phyloP scores from a whole-genome alignment of 768 basidiomycete species.

The Suillus spraguei region DNA sequence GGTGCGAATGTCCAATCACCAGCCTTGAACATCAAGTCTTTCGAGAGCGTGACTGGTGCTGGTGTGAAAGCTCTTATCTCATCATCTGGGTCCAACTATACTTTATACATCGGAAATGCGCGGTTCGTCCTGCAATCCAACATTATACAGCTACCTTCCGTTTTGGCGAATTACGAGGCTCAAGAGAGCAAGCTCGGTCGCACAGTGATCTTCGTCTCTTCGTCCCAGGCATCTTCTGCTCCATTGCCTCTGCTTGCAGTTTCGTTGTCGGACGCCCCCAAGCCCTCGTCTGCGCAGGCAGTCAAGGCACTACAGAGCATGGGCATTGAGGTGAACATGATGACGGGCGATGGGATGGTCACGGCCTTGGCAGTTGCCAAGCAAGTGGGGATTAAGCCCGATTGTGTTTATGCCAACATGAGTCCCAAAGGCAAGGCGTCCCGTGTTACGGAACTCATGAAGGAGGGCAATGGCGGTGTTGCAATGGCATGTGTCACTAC shows the following conservation, averaged over 20 bases:
- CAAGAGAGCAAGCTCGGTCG: slow-evolving; percentile 74
- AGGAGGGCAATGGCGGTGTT: slow-evolving; percentile 69
- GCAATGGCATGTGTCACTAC: slow-evolving; percentile 73
- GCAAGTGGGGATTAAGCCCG: slow-evolving; percentile 83
- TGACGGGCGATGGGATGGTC: slow-evolving; percentile 88
- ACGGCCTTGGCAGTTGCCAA: slow-evolving; percentile 90
- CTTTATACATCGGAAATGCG: slow-evolving; percentile 75
- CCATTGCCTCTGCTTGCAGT: slow-evolving; percentile 74
- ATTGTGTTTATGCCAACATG: slow-evolving; percentile 89
- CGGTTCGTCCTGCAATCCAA: slow-evolving; percentile 65
- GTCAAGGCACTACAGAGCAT: slow-evolving; percentile 80
- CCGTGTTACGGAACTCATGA: slow-evolving; percentile 79
- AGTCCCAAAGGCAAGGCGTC: slow-evolving; percentile 95
- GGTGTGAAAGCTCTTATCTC: slow-evolving; percentile 77
- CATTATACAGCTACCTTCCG: slow-evolving; percentile 54
- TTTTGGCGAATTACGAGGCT: slow-evolving; percentile 64
- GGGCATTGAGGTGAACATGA: slow-evolving; percentile 92
- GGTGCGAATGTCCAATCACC: slow-evolving; percentile 43
- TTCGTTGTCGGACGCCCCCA: slow-evolving; percentile 86
- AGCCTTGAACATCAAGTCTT: slow-evolving; percentile 62
- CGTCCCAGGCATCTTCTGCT: slow-evolving; percentile 42
- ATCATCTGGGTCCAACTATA: slow-evolving; percentile 53
- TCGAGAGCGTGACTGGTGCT: slow-evolving; percentile 88
- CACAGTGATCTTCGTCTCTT: slow-evolving; percentile 86
- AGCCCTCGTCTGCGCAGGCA: slow-evolving; percentile 81